Evolutionary conservation across 257 asterid genomes (phyloP).

Genomic region (Capsicum rhomboideum): DNA sequence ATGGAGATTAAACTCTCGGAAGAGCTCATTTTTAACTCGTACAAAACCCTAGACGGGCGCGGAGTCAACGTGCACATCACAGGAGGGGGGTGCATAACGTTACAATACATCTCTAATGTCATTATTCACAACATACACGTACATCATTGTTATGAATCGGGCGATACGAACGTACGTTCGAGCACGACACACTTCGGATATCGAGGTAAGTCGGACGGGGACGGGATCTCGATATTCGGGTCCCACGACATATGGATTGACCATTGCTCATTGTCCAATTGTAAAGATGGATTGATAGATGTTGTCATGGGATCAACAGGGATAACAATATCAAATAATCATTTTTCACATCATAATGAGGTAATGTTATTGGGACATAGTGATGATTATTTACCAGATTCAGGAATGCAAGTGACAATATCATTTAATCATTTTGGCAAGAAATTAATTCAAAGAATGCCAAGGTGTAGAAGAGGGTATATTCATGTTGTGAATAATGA

Average conservation of each 20-base stretch:
- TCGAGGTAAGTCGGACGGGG: conserved; percentile 56
- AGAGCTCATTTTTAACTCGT: conserved; percentile 68
- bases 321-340: conserved; percentile 54
- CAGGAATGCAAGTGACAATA: conserved; percentile 81
- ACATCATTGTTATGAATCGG: conserved; percentile 54
- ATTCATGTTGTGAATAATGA: conserved; percentile 76
- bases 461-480: conserved; percentile 70
- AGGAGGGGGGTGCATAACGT: conserved; percentile 68
- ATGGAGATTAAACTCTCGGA: conserved; percentile 54
- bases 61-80: conserved; percentile 47
- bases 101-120: conserved; percentile 47
- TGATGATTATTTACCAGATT: conserved; percentile 57
- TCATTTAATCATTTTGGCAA: conserved; percentile 64
- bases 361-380: conserved; percentile 71
- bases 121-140: conserved; percentile 66
- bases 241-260: conserved; percentile 62
- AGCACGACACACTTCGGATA: conserved; percentile 67
- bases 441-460: conserved; percentile 66
- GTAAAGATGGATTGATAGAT: conserved; percentile 68
- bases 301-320: conserved; percentile 72
- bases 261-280: conserved; percentile 56
- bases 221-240: conserved; percentile 63
- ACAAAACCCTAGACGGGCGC: conserved; percentile 64
- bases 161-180: conserved; percentile 53
- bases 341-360: conserved; percentile 63